phyloP scores from a whole-genome alignment of 371 early-diverging fungal species.

The Vairimorpha ceranae region DNA sequence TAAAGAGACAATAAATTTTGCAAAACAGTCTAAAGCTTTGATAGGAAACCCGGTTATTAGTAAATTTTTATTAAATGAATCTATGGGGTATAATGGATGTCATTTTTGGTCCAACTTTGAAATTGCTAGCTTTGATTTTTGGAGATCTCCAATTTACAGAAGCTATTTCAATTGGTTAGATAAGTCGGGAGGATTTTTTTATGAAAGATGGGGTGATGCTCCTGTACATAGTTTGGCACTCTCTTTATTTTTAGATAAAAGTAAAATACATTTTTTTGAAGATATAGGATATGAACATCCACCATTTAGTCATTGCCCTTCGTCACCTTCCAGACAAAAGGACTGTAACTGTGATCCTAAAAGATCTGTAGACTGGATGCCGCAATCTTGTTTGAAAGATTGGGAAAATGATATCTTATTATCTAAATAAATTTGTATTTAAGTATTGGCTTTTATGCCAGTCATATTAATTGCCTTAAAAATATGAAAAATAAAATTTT shows the following conservation, averaged over 20 bases:
- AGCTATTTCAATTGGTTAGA: constrained; percentile 75
- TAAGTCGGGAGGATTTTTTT: constrained; percentile 77
- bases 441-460: too few species aligned
- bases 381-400: constrained; percentile 48
- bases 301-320: constrained; percentile 62
- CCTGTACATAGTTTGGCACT: constrained; percentile 79
- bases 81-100: constrained; percentile 65
- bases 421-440: not conserved
- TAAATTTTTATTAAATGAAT: constrained; percentile 50
- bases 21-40: constrained; percentile 34
- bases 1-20: constrained; percentile 65
- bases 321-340: constrained; percentile 31
- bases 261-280: constrained; percentile 76
- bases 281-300: constrained; percentile 65
- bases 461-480: too few species aligned
- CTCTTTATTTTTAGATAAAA: constrained; percentile 66
- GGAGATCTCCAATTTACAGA: constrained; percentile 67
- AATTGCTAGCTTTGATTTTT: constrained; percentile 75
- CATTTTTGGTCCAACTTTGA: constrained; percentile 95
- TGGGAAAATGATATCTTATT: constrained; percentile 34
- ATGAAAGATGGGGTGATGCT: constrained; percentile 88
- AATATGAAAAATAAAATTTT: too few species aligned
- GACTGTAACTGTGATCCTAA: constrained; percentile 55
- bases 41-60: constrained; percentile 44
- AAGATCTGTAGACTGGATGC: constrained; percentile 46